Evolutionary conservation across 495 filamentous ascomycete genomes (phyloP).

Genomic region (Cairneyella variabilis): DNA sequence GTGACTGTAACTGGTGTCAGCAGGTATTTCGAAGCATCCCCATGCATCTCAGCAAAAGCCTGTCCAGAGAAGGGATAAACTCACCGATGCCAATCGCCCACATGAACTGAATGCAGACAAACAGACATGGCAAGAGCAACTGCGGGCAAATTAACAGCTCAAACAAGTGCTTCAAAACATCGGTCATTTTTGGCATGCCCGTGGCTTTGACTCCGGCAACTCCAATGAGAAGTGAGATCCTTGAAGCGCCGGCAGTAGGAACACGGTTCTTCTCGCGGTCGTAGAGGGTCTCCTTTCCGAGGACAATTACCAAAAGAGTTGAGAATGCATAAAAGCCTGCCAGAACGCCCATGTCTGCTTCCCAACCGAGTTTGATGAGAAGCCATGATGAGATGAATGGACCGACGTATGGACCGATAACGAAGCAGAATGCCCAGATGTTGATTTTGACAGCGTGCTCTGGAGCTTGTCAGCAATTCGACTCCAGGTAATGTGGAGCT

Average conservation of each 20-base stretch:
- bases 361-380: conserved; percentile 31
- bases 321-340: conserved; percentile 42
- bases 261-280: conserved; percentile 20
- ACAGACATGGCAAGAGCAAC: conserved; percentile 27
- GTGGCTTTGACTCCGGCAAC: conserved; percentile 23
- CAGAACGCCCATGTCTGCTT: conserved; percentile 41
- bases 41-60: not conserved
- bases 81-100: conserved; percentile 33
- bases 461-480: not conserved
- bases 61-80: not conserved
- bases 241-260: conserved; percentile 10
- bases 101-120: conserved; percentile 14
- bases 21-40: not conserved
- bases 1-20: conserved; percentile 18
- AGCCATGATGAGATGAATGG: conserved; percentile 42
- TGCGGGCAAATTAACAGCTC: conserved; percentile 25
- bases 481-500: not conserved
- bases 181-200: conserved; percentile 19
- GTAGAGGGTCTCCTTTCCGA: conserved; percentile 48
- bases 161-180: conserved; percentile 22
- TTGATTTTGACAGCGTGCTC: conserved; percentile 57
- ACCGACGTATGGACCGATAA: conserved; percentile 52
- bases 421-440: conserved; percentile 57
- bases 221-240: conserved; percentile 24
- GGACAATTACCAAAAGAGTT: conserved; percentile 37